A percentile compares a stretch with the other conserved stretches of the same genome.
Conservation (phyloP, 352 stramenopile species). For the Phytophthora ramorum region DNA sequence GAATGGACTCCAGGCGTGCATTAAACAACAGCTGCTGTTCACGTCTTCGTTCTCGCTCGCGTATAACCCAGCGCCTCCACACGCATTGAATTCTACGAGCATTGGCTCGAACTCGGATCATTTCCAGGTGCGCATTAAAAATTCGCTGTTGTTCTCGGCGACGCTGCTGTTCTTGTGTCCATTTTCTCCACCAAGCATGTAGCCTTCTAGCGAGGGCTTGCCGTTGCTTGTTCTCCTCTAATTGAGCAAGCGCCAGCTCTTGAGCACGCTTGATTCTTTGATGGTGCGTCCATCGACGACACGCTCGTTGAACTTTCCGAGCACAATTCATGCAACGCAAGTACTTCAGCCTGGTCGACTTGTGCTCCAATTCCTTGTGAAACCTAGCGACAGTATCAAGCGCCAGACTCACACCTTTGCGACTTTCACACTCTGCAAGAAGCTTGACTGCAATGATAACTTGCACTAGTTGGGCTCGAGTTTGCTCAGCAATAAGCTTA, state of each 20-base stretch:
- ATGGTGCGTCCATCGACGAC: constrained; percentile 15
- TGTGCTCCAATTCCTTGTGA: constrained; percentile 2
- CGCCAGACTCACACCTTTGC: constrained; percentile 10
- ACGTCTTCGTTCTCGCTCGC: not conserved
- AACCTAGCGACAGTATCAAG: constrained; percentile 19
- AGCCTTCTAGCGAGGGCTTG: constrained; percentile 19
- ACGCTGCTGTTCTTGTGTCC: constrained; percentile 2
- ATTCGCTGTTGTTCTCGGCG: constrained; percentile 18
- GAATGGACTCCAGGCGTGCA: constrained; percentile 1
- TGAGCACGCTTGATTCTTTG: constrained; percentile 23
- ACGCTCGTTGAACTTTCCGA: constrained; percentile 36
- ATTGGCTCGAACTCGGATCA: constrained; percentile 4
- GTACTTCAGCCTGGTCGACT: constrained; percentile 23
- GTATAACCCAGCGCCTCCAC: constrained; percentile 6
- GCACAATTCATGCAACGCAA: constrained; percentile 16
- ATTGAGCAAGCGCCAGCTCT: constrained; percentile 6
- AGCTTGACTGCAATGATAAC: constrained; percentile 48
- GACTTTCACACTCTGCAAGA: constrained; percentile 30
- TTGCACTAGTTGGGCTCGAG: constrained; percentile 40
- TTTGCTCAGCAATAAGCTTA: constrained; percentile 26
- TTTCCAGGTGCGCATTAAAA: constrained; percentile 7
- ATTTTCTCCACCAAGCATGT: constrained; percentile 32
- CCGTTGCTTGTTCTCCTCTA: constrained; percentile 15
- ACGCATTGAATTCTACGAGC: constrained; percentile 16
- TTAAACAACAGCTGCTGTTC: not conserved